These are phyloP conservation scores for Xanthoceras sorbifolium DNA, from an alignment of 345 rosid genomes.

Conservation along the genomic window DNA sequence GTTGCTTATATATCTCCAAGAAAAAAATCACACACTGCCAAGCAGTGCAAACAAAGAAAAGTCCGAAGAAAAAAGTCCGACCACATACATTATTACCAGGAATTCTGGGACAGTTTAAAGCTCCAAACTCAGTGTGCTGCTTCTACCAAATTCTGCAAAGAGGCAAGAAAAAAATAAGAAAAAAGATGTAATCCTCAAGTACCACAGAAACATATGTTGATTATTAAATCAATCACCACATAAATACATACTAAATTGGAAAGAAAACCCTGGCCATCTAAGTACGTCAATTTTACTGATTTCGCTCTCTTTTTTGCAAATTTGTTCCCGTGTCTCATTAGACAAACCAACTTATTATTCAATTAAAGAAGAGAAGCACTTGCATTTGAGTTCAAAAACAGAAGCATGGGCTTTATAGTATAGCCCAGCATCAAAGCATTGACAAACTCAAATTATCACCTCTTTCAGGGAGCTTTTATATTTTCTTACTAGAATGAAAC, in stretches of 20 bases:
- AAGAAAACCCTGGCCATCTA: background rate
- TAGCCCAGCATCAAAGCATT: background rate
- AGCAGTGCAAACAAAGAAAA: conserved; percentile 26
- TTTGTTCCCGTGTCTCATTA: background rate
- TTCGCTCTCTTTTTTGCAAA: conserved; percentile 5
- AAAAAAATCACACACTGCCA: conserved; percentile 14
- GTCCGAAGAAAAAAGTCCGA: background rate
- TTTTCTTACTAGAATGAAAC: background rate
- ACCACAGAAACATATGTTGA: background rate
- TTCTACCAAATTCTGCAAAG: conserved; percentile 42
- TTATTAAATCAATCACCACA: background rate
- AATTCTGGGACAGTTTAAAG: conserved; percentile 5
- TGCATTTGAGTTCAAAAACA: conserved; percentile 3
- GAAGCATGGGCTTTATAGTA: background rate
- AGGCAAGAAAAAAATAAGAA: conserved; percentile 23
- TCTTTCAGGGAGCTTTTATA: background rate
- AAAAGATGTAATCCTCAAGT: conserved; percentile 4
- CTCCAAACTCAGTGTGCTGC: conserved; percentile 43
- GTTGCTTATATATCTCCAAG: conserved; percentile 17
- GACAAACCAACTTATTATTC: background rate
- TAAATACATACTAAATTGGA: background rate
- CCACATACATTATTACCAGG: conserved; percentile 27
- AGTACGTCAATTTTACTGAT: background rate
- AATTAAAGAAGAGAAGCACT: background rate
- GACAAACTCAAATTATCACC: background rate